Conservation (phyloP, 2,329 filamentous ascomycete species). For the Allantophomopsis cytisporea region DNA sequence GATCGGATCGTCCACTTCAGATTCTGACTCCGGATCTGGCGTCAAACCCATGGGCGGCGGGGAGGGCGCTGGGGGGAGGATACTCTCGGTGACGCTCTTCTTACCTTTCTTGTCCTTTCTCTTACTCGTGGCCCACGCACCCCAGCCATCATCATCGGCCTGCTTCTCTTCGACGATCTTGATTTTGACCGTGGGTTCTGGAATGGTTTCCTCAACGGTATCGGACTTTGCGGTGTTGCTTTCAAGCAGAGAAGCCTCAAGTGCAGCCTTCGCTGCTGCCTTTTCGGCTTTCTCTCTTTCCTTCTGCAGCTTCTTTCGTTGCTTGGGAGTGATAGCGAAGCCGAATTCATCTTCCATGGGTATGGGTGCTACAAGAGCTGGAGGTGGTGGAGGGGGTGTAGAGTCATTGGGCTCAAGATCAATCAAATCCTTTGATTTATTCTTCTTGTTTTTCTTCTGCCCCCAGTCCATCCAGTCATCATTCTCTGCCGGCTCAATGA, state of each 20-base stretch:
- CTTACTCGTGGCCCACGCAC: slow-evolving; percentile 25
- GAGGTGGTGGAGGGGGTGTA: slow-evolving; percentile 14
- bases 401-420: slow-evolving; percentile 20
- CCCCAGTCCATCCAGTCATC: slow-evolving; percentile 9
- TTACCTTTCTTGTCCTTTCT: slow-evolving; percentile 30
- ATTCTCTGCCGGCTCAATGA: slow-evolving; percentile 20
- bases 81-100: slow-evolving; percentile 25
- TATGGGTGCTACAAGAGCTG: slow-evolving; percentile 17
- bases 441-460: slow-evolving; percentile 15
- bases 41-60: slow-evolving; percentile 31
- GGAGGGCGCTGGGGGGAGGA: slow-evolving; percentile 33
- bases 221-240: slow-evolving; percentile 26
- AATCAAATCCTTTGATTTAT: slow-evolving; percentile 14
- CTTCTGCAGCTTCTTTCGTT: slow-evolving; percentile 7
- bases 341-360: slow-evolving; percentile 15
- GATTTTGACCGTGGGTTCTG: slow-evolving; percentile 29
- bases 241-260: slow-evolving; percentile 9
- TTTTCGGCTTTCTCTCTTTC: slow-evolving; percentile 16
- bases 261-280: slow-evolving; percentile 7
- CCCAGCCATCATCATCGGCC: slow-evolving; percentile 30
- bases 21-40: slow-evolving; percentile 23
- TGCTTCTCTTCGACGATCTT: slow-evolving; percentile 29
- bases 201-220: slow-evolving; percentile 29
- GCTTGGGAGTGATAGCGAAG: slow-evolving; percentile 8
- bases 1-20: slow-evolving; percentile 11